phyloP scores from a whole-genome alignment of 75 land plant genomes.

The Picea sitchensis region DNA sequence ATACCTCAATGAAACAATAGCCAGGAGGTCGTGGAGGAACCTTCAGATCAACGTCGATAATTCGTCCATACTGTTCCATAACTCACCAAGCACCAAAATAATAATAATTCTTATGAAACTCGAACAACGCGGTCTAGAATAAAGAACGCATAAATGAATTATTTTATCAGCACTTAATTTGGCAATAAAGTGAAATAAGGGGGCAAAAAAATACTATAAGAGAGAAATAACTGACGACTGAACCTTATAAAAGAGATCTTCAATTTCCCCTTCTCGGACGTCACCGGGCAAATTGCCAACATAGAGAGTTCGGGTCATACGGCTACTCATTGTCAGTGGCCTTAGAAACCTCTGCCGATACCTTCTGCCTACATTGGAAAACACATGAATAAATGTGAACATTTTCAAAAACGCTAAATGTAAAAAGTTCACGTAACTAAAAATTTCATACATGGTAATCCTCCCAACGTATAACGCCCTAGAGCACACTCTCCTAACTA shows the following conservation, averaged over 20 bases:
- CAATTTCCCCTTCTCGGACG: slow-evolving; percentile 70
- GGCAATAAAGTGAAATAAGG: background rate
- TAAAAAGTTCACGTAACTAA: background rate
- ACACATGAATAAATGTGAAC: background rate
- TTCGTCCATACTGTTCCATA: slow-evolving; percentile 62
- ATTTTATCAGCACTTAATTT: background rate
- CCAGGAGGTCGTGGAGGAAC: slow-evolving; percentile 77
- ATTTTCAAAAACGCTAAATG: background rate
- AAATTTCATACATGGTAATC: background rate
- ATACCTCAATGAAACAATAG: slow-evolving; percentile 77
- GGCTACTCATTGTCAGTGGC: slow-evolving; percentile 50
- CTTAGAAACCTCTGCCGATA: background rate
- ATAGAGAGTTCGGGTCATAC: slow-evolving; percentile 62
- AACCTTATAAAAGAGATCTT: slow-evolving; percentile 82
- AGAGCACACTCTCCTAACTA: slow-evolving; percentile 5
- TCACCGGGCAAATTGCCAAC: slow-evolving; percentile 85
- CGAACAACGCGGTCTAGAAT: background rate
- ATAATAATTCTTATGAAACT: background rate
- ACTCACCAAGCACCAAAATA: background rate
- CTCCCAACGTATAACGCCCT: background rate
- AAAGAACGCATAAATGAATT: background rate
- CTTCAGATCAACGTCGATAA: slow-evolving; percentile 69
- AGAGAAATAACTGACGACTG: background rate
- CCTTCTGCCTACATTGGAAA: background rate
- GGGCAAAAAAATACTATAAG: background rate